Evolutionary conservation across 179 eudicot species (phyloP).

Genomic region (Heliamphora pulchella): DNA sequence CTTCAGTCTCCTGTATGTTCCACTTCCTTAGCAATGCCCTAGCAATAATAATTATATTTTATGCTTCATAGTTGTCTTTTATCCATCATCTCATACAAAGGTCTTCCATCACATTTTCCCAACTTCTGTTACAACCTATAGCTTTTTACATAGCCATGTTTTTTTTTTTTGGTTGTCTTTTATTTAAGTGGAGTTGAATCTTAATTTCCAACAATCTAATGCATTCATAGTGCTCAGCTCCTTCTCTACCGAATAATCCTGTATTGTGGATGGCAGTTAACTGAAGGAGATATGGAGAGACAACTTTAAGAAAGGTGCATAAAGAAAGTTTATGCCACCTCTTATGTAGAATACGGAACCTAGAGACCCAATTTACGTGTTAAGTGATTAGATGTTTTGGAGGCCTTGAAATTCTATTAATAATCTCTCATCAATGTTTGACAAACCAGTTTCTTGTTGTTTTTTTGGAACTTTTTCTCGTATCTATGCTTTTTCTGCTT

Average conservation of each 20-base stretch:
- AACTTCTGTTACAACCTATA: slow-evolving; percentile 1
- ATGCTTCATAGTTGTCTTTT: neutral
- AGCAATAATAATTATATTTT: neutral
- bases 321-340: neutral
- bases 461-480: neutral
- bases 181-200: neutral
- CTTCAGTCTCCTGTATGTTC: slow-evolving; percentile 73
- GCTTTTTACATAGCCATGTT: neutral
- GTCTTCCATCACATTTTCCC: slow-evolving; percentile 8
- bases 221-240: neutral
- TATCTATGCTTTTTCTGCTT: neutral
- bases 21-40: neutral
- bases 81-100: neutral
- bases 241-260: neutral
- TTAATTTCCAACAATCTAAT: neutral
- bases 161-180: neutral
- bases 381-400: neutral
- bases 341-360: neutral
- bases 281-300: neutral
- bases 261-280: neutral
- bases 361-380: neutral
- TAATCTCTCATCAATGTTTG: neutral
- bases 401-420: neutral
- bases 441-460: neutral
- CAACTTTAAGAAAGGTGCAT: neutral